Evolutionary conservation across 768 basidiomycete genomes (phyloP).

Genomic region (Tephrocybe sp.): DNA sequence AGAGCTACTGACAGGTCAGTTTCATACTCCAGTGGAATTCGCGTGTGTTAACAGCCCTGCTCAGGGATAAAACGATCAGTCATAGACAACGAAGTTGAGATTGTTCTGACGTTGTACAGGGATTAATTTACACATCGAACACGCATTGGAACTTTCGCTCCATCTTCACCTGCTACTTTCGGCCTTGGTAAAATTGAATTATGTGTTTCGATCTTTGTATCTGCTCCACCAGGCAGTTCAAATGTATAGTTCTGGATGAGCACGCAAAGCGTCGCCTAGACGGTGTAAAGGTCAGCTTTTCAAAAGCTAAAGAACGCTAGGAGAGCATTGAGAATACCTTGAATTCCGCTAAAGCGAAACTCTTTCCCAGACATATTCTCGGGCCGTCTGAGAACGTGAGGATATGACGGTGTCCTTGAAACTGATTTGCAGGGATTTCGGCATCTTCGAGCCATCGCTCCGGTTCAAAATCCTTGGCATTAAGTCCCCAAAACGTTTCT

Average conservation of each 20-base stretch:
- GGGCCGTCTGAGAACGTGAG: conserved; percentile 53
- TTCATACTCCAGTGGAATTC: too few relatives aligned
- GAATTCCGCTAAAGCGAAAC: conserved; percentile 44
- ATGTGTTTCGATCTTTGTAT: conserved; percentile 34
- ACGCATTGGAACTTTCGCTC: conserved; percentile 31
- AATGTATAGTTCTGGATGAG: conserved; percentile 41
- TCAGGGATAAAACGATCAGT: too few relatives aligned
- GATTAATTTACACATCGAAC: conserved; percentile 26
- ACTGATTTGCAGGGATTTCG: conserved; percentile 30
- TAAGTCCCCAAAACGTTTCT: conserved; percentile 57
- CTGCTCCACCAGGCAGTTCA: conserved; percentile 37
- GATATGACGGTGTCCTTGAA: conserved; percentile 49
- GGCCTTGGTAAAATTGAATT: conserved; percentile 34
- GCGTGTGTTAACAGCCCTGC: too few relatives aligned
- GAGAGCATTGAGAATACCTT: conserved; percentile 27
- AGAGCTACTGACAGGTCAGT: too few relatives aligned
- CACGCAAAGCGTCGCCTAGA: conserved; percentile 41
- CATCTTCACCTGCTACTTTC: conserved; percentile 30
- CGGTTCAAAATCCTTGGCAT: conserved; percentile 57
- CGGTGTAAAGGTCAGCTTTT: not conserved
- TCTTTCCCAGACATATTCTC: conserved; percentile 45
- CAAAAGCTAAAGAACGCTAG: not conserved
- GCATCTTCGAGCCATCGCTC: conserved; percentile 55
- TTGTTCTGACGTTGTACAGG: too few relatives aligned
- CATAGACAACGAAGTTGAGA: too few relatives aligned